Base-by-base conservation (phyloP, 2,329 filamentous ascomycete genomes). In the Huntiella omanensis region DNA sequence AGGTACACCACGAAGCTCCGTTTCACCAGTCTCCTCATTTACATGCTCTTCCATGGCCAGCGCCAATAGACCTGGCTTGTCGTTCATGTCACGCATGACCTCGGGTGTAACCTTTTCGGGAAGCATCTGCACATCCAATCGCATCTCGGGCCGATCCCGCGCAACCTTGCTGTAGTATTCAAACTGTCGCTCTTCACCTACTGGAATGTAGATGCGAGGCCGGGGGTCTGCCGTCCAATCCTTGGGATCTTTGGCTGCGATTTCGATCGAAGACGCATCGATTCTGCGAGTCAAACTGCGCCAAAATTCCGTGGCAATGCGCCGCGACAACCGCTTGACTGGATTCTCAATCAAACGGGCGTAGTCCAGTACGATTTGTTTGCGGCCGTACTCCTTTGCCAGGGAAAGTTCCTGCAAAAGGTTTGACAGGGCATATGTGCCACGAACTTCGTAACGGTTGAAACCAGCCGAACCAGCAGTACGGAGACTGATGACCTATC, bases 351-450 rank as follows among this genome's bases (percentile, higher is more conserved):
- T 93, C 53, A 98, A 68, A 17, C 88, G 80, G 7, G 80, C 81
- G 59, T 95, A 86, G 56, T 96, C 87, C 39, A 98, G 73, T 46
- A 95, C 75, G 55, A 96, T 88, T 57, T 85, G 79, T 62, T 86
- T 85, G 51, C 84, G 80, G 49, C 85, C 86, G 57, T 85, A 87
- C 59, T 92, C 83, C 67, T 93, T 80, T 53, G 91, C 91, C 54
- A 96, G 71, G 1, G 83, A 91, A 53, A 98, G 73, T 64, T 98
- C 91, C 63, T 98, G 91, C 36, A 96, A 70, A 40, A 96, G 75
- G 60, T 96, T 98, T 52, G 88, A 94, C 49, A 98, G 73, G 80
- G 93, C 92, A 62, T 98, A 98, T 32, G 85, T 96, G 56, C 91
- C 91, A 53, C 88, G 82, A 51, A 98, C 75, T 58, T 96, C 87